Evolutionary conservation across 2,329 filamentous ascomycete genomes (phyloP), one percentile per base, ranked within the genome.

Genomic region (Colletotrichum filicis): DNA sequence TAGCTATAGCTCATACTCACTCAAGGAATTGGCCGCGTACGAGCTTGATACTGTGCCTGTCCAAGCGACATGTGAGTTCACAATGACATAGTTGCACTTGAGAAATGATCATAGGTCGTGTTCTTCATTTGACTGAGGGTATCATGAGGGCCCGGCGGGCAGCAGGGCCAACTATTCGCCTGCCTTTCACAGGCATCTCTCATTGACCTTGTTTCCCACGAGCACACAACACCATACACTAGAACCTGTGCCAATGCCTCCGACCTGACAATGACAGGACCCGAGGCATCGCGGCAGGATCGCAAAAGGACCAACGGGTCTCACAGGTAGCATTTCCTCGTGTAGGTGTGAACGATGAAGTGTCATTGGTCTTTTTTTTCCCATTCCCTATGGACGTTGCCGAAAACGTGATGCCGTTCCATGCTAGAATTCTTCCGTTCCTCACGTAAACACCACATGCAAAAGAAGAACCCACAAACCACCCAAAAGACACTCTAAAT

Each of bases 401-500:
- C 74, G 74, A 74, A 75, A 70, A 74, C 73, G 58, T 71, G 69
- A 75, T 74, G 68, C 73, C 74, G 68, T 75, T 75, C 74, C 74
- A 75, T 75, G 74, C 74, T 73, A 74, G 73, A 75, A 69, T 68
- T 64, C 67, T 72, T 74, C 73, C 74, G 74, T 73, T 75, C 73
- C 73, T 73, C 74, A 74, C 68, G 74, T 75, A 75, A 74, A 75
- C 74, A 75, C 74, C 74, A 66, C 74, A 74, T 73, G 73, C 73
- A 74, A 72, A 70, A 75, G 69, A 75, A 75, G 74, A 74, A 73
- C 70, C 72, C 68, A 59, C 72, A 72, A 74, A 53, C 60, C 73
- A 55, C 65, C 64, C 62, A 61, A 68, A 65, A 62, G 73, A 74
- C 74, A 68, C 74, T 72, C 92, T 97, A 99, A 87, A 99, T 98